Evolutionary conservation across 2,329 filamentous ascomycete genomes (phyloP).

Genomic region (Colletotrichum lupini): DNA sequence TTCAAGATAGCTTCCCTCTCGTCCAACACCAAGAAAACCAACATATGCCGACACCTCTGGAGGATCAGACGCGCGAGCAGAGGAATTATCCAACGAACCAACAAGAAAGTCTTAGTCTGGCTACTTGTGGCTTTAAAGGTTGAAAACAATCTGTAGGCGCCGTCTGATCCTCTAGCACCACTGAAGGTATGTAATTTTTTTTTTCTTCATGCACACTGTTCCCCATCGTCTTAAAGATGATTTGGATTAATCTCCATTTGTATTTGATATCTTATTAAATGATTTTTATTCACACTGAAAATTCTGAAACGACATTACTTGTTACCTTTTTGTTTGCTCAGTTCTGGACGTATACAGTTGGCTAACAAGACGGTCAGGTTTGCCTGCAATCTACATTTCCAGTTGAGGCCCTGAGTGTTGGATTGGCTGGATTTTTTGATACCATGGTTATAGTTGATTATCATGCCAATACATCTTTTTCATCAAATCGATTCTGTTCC

Average conservation of each 20-base stretch:
- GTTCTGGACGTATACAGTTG: background rate
- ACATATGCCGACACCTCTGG: background rate
- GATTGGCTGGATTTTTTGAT: background rate
- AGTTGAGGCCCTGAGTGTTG: background rate
- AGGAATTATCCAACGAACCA: background rate
- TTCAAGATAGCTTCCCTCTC: background rate
- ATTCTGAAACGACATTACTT: slow-evolving; percentile 23
- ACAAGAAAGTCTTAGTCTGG: background rate
- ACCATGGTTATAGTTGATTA: background rate
- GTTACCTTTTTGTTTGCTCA: background rate
- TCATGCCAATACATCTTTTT: background rate
- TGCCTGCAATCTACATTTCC: no score
- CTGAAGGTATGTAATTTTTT: background rate
- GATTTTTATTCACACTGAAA: slow-evolving; percentile 33
- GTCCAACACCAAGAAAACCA: background rate
- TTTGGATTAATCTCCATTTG: slow-evolving; percentile 15
- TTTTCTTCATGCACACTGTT: no score
- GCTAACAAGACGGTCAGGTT: background rate
- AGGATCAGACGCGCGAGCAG: background rate
- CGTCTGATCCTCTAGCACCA: background rate
- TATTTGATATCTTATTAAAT: slow-evolving; percentile 32
- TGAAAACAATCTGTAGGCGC: background rate
- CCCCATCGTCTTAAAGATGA: slow-evolving; percentile 23
- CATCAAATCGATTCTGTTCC: background rate
- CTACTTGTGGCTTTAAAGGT: background rate